Evolutionary conservation across 2,329 filamentous ascomycete genomes (phyloP), one percentile per base, ranked within the genome.

Genomic region (Curvularia lunata): DNA sequence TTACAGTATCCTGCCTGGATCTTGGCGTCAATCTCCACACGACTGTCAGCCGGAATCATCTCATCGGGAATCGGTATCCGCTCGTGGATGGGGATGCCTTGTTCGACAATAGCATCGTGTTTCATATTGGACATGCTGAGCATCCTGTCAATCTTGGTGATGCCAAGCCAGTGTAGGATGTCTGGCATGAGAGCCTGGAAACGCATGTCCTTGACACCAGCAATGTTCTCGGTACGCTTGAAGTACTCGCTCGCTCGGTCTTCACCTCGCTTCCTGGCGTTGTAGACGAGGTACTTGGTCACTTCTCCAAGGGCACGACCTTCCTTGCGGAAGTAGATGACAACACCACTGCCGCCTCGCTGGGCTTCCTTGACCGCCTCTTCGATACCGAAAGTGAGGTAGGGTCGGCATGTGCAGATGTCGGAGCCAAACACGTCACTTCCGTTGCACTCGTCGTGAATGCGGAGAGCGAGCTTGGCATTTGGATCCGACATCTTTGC

Each of bases 281-380:
- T 95, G 82, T 94, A 85, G 72, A 96, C 92, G 75, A 89, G 78
- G 62, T 89, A 89, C 72, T 97, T 97, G 52, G 92, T 96, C 28
- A 99, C 95, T 77, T 99, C 95, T 52, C 95, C 95, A 6, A 98
- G 82, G 37, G 94, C 95, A 66, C 95, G 86, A 30, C 95, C 95
- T 81, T 99, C 95, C 77, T 99, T 99, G 67, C 95, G 88, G 86
- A 98, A 99, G 77, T 99, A 99, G 75, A 98, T 97, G 52, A 98
- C 95, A 21, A 97, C 92, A 55, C 94, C 94, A 68, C 90, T 94
- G 47, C 94, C 94, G 52, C 94, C 94, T 55, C 90, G 92, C 75
- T 98, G 95, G 10, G 95, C 95, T 79, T 98, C 92, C 73, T 96
- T 97, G 67, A 99, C 94, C 12, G 95, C 95, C 78, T 99, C 95